phyloP scores from a whole-genome alignment of 2,329 filamentous ascomycete genomes.

The Samsoniella hepiali region DNA sequence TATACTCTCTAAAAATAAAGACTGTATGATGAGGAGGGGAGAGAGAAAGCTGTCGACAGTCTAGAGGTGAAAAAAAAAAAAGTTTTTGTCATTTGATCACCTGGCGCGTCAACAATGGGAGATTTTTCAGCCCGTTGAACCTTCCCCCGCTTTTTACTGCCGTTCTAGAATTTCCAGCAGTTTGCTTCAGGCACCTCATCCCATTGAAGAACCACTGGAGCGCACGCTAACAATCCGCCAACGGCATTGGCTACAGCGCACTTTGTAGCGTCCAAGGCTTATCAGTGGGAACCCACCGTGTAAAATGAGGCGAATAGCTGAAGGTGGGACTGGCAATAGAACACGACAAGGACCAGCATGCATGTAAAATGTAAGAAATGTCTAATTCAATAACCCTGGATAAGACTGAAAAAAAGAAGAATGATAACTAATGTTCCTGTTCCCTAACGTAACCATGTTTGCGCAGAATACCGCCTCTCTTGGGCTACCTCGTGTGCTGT shows the following conservation, averaged over 20 bases:
- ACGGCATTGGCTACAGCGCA: neutral
- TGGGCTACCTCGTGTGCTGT: neutral
- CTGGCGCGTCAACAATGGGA: neutral
- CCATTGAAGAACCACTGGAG: neutral
- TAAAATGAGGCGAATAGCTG: slow-evolving; percentile 4
- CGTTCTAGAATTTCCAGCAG: neutral
- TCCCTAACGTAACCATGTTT: slow-evolving; percentile 4
- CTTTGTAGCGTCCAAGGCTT: neutral
- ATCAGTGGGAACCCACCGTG: neutral
- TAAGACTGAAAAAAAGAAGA: slow-evolving; percentile 8
- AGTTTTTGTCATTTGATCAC: neutral
- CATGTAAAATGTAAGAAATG: neutral
- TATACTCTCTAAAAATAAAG: too few relatives aligned
- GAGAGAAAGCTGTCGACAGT: neutral
- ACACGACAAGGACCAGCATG: neutral
- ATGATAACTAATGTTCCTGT: slow-evolving; percentile 8
- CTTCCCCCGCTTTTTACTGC: neutral
- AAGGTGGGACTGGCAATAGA: neutral
- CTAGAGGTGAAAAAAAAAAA: neutral
- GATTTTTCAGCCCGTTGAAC: neutral
- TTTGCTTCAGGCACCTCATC: neutral
- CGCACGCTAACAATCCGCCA: neutral
- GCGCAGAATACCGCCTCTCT: neutral
- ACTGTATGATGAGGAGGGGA: neutral
- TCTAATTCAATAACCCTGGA: neutral